phyloP scores from a whole-genome alignment of 495 filamentous ascomycete genomes.

The Podospora appendiculata region DNA sequence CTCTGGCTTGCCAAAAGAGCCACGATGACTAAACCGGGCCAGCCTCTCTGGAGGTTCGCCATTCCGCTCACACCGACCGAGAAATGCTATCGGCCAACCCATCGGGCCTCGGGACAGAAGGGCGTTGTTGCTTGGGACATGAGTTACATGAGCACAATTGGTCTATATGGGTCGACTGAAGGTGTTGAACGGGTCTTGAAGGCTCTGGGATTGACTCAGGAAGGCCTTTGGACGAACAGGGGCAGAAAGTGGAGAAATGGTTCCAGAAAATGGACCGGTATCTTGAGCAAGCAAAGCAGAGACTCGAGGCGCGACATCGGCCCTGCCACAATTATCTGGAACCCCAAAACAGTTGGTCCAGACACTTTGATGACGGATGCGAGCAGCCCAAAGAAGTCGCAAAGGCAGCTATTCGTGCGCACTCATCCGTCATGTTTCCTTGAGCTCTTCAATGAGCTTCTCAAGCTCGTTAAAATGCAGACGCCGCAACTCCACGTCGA shows the following conservation, averaged over 20 bases:
- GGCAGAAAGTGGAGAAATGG: conserved; percentile 72
- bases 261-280: conserved; percentile 58
- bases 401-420: conserved; percentile 61
- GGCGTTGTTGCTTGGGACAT: conserved; percentile 79
- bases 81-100: conserved; percentile 82
- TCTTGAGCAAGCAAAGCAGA: conserved; percentile 53
- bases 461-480: conserved; percentile 60
- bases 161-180: conserved; percentile 58
- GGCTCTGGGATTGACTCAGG: conserved; percentile 51
- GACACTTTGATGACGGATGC: conserved; percentile 2
- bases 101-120: conserved; percentile 59
- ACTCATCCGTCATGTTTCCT: conserved; percentile 86
- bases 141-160: conserved; percentile 88
- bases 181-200: conserved; percentile 59
- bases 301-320: conserved; percentile 54
- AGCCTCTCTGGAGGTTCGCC: conserved; percentile 83
- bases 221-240: conserved; percentile 50
- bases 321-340: conserved; percentile 72
- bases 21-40: conserved; percentile 68
- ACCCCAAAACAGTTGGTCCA: conserved; percentile 15
- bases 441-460: conserved; percentile 72
- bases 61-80: conserved; percentile 76
- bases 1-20: conserved; percentile 90
- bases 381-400: conserved; percentile 28
- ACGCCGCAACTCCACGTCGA: conserved; percentile 69